phyloP scores from a whole-genome alignment of 352 stramenopile species.

The Globisporangium megalacanthum region DNA sequence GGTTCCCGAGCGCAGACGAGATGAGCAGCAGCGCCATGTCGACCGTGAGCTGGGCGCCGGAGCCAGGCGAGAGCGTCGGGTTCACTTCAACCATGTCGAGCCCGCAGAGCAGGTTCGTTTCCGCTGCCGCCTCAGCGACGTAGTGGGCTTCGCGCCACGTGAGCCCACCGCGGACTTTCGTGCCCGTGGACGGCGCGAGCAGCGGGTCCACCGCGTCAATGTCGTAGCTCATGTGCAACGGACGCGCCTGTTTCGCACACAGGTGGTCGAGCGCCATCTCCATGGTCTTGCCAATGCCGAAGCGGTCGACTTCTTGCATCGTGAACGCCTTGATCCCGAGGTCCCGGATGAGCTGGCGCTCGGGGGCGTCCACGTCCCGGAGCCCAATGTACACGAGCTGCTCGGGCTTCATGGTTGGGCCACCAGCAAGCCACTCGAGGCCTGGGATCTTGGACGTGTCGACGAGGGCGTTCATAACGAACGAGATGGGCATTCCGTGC shows the following conservation, averaged over 20 bases:
- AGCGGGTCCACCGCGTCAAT: slow-evolving; percentile 97
- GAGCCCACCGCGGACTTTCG: slow-evolving; percentile 91
- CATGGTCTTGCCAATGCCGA: slow-evolving; percentile 96
- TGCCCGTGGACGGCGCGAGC: slow-evolving; percentile 94
- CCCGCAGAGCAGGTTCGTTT: slow-evolving; percentile 84
- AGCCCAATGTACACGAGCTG: slow-evolving; percentile 96
- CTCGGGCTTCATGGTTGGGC: slow-evolving; percentile 64
- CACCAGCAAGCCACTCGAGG: slow-evolving; percentile 91
- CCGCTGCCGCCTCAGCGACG: slow-evolving; percentile 89
- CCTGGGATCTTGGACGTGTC: slow-evolving; percentile 88
- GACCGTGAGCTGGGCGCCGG: slow-evolving; percentile 88
- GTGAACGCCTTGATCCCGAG: slow-evolving; percentile 94
- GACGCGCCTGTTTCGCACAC: slow-evolving; percentile 76
- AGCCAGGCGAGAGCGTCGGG: slow-evolving; percentile 80
- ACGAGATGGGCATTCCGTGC: slow-evolving; percentile 96
- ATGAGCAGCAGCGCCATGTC: slow-evolving; percentile 93
- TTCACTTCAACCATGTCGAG: slow-evolving; percentile 98
- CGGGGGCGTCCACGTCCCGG: slow-evolving; percentile 90
- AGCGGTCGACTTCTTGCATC: slow-evolving; percentile 97
- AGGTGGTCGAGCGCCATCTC: slow-evolving; percentile 95
- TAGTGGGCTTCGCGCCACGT: slow-evolving; percentile 97
- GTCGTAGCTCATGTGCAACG: slow-evolving; percentile 97
- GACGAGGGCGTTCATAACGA: slow-evolving; percentile 91
- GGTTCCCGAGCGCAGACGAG: slow-evolving; percentile 90
- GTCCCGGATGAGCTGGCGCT: slow-evolving; percentile 88